phyloP scores from a whole-genome alignment of 352 stramenopile genomes.

The Globisporangium lucens region DNA sequence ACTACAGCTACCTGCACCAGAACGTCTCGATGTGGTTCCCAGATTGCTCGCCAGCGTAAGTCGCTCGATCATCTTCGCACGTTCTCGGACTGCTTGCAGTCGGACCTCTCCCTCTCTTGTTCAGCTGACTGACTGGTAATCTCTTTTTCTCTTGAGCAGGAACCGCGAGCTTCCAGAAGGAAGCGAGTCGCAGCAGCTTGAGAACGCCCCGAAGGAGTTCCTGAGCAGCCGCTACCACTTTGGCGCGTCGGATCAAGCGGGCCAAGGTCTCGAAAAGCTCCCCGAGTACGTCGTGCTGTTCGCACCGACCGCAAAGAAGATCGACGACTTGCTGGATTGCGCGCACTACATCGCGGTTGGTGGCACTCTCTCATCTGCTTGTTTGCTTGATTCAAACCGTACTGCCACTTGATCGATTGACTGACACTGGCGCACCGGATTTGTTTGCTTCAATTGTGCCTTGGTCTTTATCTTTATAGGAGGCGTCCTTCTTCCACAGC shows the following conservation, averaged over 20 bases:
- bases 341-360: constrained; percentile 48
- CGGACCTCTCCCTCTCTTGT: background rate
- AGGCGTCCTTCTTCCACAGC: constrained; percentile 62
- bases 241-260: constrained; percentile 18
- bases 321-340: constrained; percentile 43
- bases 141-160: constrained; percentile 21
- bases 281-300: constrained; percentile 70
- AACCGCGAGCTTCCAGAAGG: constrained; percentile 57
- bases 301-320: constrained; percentile 44
- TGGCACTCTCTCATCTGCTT: background rate
- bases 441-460: background rate
- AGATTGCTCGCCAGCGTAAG: constrained; percentile 75
- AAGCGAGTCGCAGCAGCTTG: constrained; percentile 66
- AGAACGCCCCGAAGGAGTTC: constrained; percentile 49
- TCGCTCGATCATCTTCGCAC: background rate
- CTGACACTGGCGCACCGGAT: background rate
- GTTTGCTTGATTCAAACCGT: background rate
- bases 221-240: constrained; percentile 55
- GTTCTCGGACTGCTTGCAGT: background rate
- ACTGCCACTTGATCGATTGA: background rate
- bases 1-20: constrained; percentile 84
- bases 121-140: background rate
- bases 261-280: constrained; percentile 27
- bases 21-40: constrained; percentile 87
- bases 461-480: constrained; percentile 18